phyloP scores from a whole-genome alignment of 495 filamentous ascomycete species.

The Saxophila tyrrhenica region DNA sequence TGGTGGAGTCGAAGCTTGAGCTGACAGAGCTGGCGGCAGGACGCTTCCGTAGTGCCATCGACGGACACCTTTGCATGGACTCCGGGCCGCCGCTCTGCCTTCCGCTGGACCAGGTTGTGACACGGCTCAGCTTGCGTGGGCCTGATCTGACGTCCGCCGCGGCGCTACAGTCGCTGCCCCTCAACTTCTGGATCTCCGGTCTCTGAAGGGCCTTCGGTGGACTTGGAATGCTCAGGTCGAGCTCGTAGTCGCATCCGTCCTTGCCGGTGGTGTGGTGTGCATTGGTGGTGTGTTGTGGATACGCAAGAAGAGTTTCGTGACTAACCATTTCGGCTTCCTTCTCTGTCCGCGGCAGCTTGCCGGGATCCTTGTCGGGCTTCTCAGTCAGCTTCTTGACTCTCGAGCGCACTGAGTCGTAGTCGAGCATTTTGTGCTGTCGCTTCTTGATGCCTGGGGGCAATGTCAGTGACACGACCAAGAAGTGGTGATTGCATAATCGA shows the following conservation, averaged over 20 bases:
- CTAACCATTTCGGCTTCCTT: constrained; percentile 72
- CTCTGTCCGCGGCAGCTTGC: constrained; percentile 86
- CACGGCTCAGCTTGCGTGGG: background rate
- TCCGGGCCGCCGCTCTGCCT: background rate
- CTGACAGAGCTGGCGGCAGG: background rate
- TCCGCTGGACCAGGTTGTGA: background rate
- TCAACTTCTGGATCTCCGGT: constrained; percentile 4
- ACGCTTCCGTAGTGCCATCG: background rate
- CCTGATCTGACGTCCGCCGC: background rate
- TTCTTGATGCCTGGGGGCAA: constrained; percentile 71
- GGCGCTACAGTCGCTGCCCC: too few species aligned
- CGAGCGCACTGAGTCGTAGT: constrained; percentile 90
- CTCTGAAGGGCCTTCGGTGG: constrained; percentile 12
- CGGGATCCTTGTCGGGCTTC: constrained; percentile 96
- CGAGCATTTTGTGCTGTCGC: constrained; percentile 90
- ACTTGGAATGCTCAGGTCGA: constrained; percentile 10
- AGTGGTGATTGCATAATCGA: background rate
- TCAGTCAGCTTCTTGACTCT: constrained; percentile 94
- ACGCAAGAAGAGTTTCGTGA: constrained; percentile 6
- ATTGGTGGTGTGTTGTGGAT: background rate
- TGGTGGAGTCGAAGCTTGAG: background rate
- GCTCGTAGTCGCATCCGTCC: background rate
- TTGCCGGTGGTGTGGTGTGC: background rate
- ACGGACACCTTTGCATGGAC: background rate
- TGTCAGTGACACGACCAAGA: background rate